Base-by-base conservation (phyloP, 2,329 filamentous ascomycete species). In the Zymoseptoria pseudotritici region DNA sequence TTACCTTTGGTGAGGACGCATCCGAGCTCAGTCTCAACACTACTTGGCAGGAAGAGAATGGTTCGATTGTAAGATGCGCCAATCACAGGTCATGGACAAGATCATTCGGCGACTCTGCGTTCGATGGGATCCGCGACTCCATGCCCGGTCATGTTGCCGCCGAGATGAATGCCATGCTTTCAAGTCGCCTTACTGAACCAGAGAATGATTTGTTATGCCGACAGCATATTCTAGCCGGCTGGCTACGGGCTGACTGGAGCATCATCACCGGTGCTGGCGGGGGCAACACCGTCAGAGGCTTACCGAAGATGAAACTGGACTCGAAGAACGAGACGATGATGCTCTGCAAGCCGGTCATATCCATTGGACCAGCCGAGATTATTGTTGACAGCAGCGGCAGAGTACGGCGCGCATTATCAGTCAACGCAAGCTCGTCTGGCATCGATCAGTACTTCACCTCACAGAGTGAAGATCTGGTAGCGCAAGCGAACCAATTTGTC, bases 301-400 rank as follows among this genome's bases (percentile, higher is more conserved):
- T 49, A 22, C 50, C 24, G 13, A 53, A 59, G 17, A 58, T 60
- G 56, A 60, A 21, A 13, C 11, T 55, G 17, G 22, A 17, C 17
- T 62, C 60, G 2, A 11, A 22, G 13, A 58, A 64, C 26, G 57
- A 50, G 13, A 59, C 67, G 0, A 73, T 76, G 22, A 62, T 79
- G 1, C 62, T 69, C 3, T 81, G 79, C 53, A 67, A 60, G 4
- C 74, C 75, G 1, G 63, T 49, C 4, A n/a, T 79, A 1, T 20
- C 63, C 0, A 70, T 66, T 1, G 75, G 71, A 1, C 13, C 56
- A 1, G 78, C 75, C 10, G 69, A 73, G 0, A 66, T 79, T 10
- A 61, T 60, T 0, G 73, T 78, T 1, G 70, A 76, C 55, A 17
- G 36, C 1, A 57, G 51, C 2, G 75, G 76, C 1, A 68, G 66